These are phyloP conservation scores for Esteya vermicola DNA, from an alignment of 2,329 filamentous ascomycete genomes.

Conservation along the genomic window DNA sequence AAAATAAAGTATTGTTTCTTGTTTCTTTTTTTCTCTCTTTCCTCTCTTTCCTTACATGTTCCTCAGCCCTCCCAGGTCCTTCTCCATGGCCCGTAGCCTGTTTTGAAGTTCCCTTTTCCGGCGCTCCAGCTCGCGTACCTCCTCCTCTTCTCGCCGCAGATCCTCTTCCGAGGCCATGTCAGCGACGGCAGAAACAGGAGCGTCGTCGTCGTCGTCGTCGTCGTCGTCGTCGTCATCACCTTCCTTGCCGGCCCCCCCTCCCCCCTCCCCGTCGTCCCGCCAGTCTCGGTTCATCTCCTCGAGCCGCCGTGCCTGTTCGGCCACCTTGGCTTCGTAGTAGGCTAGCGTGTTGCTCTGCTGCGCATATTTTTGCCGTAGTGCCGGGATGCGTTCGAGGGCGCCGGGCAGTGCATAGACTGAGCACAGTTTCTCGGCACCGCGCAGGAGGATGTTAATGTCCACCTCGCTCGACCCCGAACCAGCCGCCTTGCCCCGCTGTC, in stretches of 20 bases:
- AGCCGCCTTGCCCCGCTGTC: conserved; percentile 26
- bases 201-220: conserved; percentile 26
- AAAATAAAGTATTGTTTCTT: no score
- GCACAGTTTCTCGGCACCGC: conserved; percentile 81
- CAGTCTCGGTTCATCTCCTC: conserved; percentile 56
- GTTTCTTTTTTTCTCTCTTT: not conserved
- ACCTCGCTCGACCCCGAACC: conserved; percentile 51
- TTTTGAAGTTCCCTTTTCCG: conserved; percentile 42
- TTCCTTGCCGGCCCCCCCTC: no score
- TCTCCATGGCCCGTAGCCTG: conserved; percentile 37
- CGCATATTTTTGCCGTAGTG: conserved; percentile 55
- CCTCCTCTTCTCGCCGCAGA: conserved; percentile 53
- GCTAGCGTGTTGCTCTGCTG: conserved; percentile 59
- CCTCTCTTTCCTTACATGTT: conserved; percentile 26
- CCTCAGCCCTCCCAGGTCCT: conserved; percentile 39
- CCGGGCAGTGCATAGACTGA: conserved; percentile 75
- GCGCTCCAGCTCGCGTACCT: conserved; percentile 39
- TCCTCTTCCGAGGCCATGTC: conserved; percentile 49
- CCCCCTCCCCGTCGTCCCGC: conserved; percentile 35
- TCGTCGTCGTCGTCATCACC: conserved; percentile 31
- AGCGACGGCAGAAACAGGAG: conserved; percentile 21
- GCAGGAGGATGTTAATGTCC: conserved; percentile 72
- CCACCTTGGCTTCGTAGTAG: conserved; percentile 69
- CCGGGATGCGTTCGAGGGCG: conserved; percentile 60
- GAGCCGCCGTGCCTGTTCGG: conserved; percentile 60